Conservation (phyloP, 2,329 filamentous ascomycete genomes). For the Pseudomassariella vexata region DNA sequence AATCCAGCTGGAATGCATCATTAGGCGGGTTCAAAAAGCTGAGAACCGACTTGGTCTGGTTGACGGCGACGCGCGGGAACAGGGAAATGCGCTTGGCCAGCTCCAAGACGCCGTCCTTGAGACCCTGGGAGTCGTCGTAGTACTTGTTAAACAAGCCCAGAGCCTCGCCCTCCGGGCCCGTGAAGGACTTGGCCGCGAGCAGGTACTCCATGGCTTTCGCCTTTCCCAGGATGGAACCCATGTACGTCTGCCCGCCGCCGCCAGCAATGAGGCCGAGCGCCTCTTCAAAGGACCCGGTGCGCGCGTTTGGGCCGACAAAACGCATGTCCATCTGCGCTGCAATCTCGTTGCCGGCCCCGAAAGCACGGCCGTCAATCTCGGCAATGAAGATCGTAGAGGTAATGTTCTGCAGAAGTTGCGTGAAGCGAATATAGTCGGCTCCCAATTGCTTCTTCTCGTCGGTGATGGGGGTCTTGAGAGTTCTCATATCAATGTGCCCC, state of each 20-base stretch:
- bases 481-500: neutral
- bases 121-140: neutral
- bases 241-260: neutral
- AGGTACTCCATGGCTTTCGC: neutral
- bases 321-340: neutral
- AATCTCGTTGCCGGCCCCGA: neutral
- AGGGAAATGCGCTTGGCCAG: neutral
- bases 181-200: neutral
- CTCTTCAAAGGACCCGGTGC: neutral
- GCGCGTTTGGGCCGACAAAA: neutral
- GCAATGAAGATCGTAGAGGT: neutral
- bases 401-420: conserved; percentile 1
- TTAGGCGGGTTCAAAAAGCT: neutral
- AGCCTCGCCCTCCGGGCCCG: neutral
- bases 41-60: neutral
- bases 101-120: neutral
- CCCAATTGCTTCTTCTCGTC: neutral
- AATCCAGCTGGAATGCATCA: neutral
- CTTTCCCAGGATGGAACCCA: neutral
- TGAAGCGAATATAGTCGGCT: neutral
- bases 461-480: neutral
- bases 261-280: neutral
- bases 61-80: neutral
- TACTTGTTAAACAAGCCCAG: neutral
- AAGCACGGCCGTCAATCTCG: neutral